Conservation (phyloP, 179 eudicot species). For the Pouteria campechiana region DNA sequence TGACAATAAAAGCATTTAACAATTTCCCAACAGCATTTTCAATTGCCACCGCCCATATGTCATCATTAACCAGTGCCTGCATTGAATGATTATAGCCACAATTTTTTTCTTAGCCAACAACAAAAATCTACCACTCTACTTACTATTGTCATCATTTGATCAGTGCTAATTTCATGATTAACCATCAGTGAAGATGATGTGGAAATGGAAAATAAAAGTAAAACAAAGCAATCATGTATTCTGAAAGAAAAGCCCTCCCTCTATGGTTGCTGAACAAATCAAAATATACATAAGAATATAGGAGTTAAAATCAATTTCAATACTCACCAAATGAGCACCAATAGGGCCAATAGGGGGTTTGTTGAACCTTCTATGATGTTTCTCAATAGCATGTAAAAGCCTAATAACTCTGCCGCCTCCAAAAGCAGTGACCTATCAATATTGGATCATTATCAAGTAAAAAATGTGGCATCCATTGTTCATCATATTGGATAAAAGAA, state of each 20-base stretch:
- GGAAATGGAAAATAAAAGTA: background rate
- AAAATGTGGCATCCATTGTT: too few relatives aligned
- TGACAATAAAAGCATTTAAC: constrained; percentile 86
- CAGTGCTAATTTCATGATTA: too few relatives aligned
- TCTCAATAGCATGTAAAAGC: constrained; percentile 72
- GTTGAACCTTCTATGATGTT: constrained; percentile 46
- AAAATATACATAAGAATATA: background rate
- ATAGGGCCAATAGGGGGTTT: constrained; percentile 95
- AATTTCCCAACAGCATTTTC: constrained; percentile 79
- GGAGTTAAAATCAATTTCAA: background rate
- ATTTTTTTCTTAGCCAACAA: too few relatives aligned
- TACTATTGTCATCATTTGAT: too few relatives aligned
- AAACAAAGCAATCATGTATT: background rate
- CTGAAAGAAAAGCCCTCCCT: too few relatives aligned
- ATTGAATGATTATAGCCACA: background rate
- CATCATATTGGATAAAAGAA: too few relatives aligned
- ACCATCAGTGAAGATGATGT: too few relatives aligned
- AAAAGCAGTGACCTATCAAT: constrained; percentile 75
- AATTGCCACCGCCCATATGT: constrained; percentile 74
- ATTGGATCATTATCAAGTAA: background rate
- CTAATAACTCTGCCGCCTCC: constrained; percentile 62
- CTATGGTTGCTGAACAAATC: too few relatives aligned
- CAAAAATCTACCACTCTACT: too few relatives aligned
- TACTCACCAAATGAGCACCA: constrained; percentile 80
- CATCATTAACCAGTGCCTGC: constrained; percentile 66